A percentile compares a stretch with the other conserved stretches of the same genome.
These are phyloP conservation scores for Senecio squalidus DNA, from an alignment of 140 eudicot species.

Conservation along the genomic window DNA sequence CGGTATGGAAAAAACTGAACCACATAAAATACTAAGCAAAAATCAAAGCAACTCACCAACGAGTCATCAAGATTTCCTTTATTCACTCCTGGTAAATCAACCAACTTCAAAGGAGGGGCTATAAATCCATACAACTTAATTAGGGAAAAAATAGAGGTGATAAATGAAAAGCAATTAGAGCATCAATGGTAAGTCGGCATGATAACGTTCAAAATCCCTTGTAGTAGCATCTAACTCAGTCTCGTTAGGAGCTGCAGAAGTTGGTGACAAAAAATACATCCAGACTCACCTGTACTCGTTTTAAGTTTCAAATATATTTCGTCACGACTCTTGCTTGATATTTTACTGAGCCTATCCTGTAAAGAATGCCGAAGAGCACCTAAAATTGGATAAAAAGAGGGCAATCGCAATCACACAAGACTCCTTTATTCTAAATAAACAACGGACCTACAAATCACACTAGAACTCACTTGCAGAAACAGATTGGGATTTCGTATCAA, in stretches of 20 bases:
- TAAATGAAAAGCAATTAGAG: neutral
- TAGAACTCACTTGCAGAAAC: conserved; percentile 92
- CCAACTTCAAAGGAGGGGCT: conserved; percentile 90
- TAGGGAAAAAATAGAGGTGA: neutral
- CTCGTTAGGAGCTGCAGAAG: neutral
- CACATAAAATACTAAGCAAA: neutral
- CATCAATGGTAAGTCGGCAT: too few relatives aligned
- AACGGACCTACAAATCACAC: conserved; percentile 1
- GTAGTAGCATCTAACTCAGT: too few relatives aligned
- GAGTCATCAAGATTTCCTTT: conserved; percentile 78
- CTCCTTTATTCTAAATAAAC: conserved; percentile 4
- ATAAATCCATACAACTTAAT: conserved; percentile 2
- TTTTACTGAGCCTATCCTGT: conserved; percentile 85
- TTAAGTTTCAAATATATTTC: conserved; percentile 85
- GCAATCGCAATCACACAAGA: conserved; percentile 7
- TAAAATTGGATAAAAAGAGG: conserved; percentile 29
- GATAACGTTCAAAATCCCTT: too few relatives aligned
- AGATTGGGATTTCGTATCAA: conserved; percentile 85
- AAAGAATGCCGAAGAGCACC: conserved; percentile 97
- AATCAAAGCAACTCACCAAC: conserved; percentile 53
- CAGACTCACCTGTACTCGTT: conserved; percentile 85
- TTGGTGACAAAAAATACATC: neutral
- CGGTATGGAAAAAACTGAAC: neutral
- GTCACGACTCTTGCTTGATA: conserved; percentile 82
- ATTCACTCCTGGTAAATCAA: conserved; percentile 98